Evolutionary conservation across 164 flowering plant genomes (phyloP).

Genomic region (grape (Vitis vinifera)): ASM3070453v1 NC_081810.1:20890501-20891000

Average conservation of each 20-base stretch:
- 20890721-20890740: constrained; percentile 92
- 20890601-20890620: constrained; percentile 44
- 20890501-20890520: constrained; percentile 77
- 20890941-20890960: constrained; percentile 90
- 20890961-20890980: constrained; percentile 98
- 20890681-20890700: constrained; percentile 88
- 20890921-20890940: constrained; percentile 89
- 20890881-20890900: not conserved
- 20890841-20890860: not conserved
- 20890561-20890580: not conserved
- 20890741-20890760: constrained; percentile 96
- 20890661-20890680: constrained; percentile 95
- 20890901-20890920: no score
- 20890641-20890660: constrained; percentile 75
- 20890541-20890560: not conserved
- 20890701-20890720: constrained; percentile 95
- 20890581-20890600: not conserved
- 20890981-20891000: constrained; percentile 89
- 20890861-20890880: not conserved
- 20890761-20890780: constrained; percentile 77
- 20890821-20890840: constrained; percentile 70
- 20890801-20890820: constrained; percentile 92
- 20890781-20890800: constrained; percentile 97
- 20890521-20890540: constrained; percentile 76
- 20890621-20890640: constrained; percentile 72